A percentile compares a stretch with the other conserved stretches of the same genome.
phyloP scores from a whole-genome alignment of 805 yeast genomes.

The Ogataea zsoltii region DNA sequence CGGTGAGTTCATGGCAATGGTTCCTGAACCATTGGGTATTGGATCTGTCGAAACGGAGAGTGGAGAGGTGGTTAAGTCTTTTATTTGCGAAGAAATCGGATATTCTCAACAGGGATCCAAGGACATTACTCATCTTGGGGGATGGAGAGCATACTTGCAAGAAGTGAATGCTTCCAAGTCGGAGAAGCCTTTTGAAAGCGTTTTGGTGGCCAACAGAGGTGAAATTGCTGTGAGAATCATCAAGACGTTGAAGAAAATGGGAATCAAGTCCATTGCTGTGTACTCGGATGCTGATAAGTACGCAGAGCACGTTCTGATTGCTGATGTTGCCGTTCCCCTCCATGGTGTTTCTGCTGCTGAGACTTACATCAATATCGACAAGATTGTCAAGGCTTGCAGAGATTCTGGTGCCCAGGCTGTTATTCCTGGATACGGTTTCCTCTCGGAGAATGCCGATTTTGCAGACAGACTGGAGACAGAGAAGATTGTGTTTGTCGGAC shows the following conservation, averaged over 20 bases:
- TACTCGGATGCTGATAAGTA: constrained; percentile 90
- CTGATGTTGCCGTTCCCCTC: constrained; percentile 80
- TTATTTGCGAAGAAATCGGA: constrained; percentile 91
- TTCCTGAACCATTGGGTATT: constrained; percentile 93
- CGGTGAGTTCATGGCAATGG: constrained; percentile 83
- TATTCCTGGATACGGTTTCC: constrained; percentile 96
- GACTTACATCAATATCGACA: constrained; percentile 83
- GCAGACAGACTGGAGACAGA: constrained; percentile 83
- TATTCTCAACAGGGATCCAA: constrained; percentile 68
- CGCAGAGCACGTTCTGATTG: constrained; percentile 80
- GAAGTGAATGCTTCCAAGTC: constrained; percentile 27
- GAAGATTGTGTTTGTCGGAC: constrained; percentile 94
- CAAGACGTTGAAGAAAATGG: constrained; percentile 78
- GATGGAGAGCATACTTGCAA: constrained; percentile 72
- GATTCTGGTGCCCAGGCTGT: constrained; percentile 88
- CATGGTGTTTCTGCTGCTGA: constrained; percentile 86
- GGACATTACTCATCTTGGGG: constrained; percentile 86
- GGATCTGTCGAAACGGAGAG: constrained; percentile 83
- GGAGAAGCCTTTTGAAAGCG: constrained; percentile 71
- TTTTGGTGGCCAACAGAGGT: constrained; percentile 96
- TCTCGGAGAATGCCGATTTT: constrained; percentile 95
- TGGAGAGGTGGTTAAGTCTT: constrained; percentile 88
- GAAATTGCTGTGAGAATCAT: constrained; percentile 96
- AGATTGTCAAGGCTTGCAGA: constrained; percentile 84
- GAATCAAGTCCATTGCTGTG: constrained; percentile 79